Base-by-base conservation (phyloP, 75 land plant genomes). In the Chamaecyparis obtusa region DNA sequence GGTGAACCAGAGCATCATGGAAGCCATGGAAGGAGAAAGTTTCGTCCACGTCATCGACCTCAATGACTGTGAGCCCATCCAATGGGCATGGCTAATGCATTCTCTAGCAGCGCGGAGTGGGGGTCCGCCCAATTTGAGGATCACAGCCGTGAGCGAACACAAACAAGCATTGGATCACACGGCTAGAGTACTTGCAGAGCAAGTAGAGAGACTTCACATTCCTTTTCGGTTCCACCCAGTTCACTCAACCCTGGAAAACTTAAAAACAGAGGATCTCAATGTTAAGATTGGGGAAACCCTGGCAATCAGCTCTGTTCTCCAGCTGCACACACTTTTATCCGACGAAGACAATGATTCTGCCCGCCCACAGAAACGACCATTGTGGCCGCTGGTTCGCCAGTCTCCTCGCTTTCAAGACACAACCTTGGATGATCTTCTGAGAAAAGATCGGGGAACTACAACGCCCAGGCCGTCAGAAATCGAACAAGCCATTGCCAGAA, bases 1-100 rank as follows among this genome's bases (percentile, higher is more conserved):
- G 3, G 89, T 91, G 8, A 94, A 96, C 88, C 96, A 93, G 39
- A 87, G 93, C 14, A 94, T 96, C 19, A 60, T 94, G 14, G 97
- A 96, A 39, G 94, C 97, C 55, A 96, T 96, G 96, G 94, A 94
- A 71, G 93, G 93, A 19, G 96, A 96, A 89, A 91, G 92, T 85
- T 90, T 96, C 83, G 88, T 96, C 43, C 97, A 96, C 87, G 69
- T 94, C 8, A 90, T 96, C 86, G 97, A 94, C 48, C 88, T 96
- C 14, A 69, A 86, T 72, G 86, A 90, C 7, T 36, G 90, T 1
- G 94, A 94, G 10, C 90, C 95, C 14, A 87, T 91, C 2, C 97
- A 93, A 46, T 94, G 96, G 97, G 24, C 92, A 30, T 90, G 92
- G 14, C 89, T 96, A 10, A 69, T 96, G 16, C 96, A 91, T 17